Conservation (phyloP, 1,284 basidiomycete genomes). For the Rhizoctonia solani region DNA sequence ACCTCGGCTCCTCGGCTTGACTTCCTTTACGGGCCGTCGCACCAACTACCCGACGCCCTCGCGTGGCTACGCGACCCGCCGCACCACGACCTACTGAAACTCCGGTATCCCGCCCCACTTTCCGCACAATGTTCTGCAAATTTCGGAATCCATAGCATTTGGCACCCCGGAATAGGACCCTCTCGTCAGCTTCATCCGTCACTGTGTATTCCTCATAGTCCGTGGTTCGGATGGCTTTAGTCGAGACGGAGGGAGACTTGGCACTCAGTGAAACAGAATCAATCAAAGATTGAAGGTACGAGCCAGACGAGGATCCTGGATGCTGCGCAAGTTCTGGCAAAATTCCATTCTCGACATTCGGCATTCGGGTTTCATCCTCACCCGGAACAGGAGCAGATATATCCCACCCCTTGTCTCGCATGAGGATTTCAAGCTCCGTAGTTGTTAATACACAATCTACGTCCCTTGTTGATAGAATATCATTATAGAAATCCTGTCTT, state of each 20-base stretch:
- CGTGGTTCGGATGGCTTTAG: slow-evolving; percentile 63
- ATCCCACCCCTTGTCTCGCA: slow-evolving; percentile 83
- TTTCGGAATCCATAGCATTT: slow-evolving; percentile 98
- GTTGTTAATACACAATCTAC: slow-evolving; percentile 98
- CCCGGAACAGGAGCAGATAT: slow-evolving; percentile 59
- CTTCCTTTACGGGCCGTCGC: slow-evolving; percentile 42
- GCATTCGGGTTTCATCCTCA: slow-evolving; percentile 47
- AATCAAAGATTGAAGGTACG: slow-evolving; percentile 84
- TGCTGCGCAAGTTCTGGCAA: slow-evolving; percentile 79
- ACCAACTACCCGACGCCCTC: slow-evolving; percentile 44
- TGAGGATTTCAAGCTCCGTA: slow-evolving; percentile 87
- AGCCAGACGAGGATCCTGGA: slow-evolving; percentile 89
- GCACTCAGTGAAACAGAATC: slow-evolving; percentile 52
- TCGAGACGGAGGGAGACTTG: slow-evolving; percentile 56
- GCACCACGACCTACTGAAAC: slow-evolving; percentile 64
- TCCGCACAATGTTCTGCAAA: slow-evolving; percentile 94
- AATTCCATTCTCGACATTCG: slow-evolving; percentile 37
- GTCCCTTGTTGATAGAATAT: slow-evolving; percentile 78
- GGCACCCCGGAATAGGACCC: slow-evolving; percentile 86
- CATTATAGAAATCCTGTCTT: slow-evolving; percentile 85
- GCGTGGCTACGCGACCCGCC: slow-evolving; percentile 49
- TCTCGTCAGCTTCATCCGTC: slow-evolving; percentile 51
- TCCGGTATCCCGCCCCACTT: slow-evolving; percentile 85
- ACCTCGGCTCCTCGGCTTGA: slow-evolving; percentile 50
- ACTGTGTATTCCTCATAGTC: slow-evolving; percentile 71